Conservation (phyloP, 495 filamentous ascomycete species). For the Talaromyces nanjingensis region DNA sequence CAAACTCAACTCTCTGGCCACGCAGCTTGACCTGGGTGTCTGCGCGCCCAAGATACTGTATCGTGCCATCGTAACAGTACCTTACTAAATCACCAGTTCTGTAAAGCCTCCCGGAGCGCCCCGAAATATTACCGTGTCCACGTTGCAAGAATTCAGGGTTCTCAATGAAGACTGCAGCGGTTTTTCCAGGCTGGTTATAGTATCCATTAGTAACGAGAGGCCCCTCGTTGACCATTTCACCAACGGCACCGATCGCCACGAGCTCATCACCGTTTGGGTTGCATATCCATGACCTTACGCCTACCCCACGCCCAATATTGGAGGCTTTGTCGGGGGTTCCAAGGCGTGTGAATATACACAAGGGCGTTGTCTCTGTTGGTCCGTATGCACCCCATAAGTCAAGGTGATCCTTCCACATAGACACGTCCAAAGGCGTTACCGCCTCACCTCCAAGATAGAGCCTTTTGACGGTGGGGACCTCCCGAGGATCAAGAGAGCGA, state of each 20-base stretch:
- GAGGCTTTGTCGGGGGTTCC: constrained; percentile 8
- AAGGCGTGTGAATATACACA: constrained; percentile 13
- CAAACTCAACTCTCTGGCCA: constrained; percentile 23
- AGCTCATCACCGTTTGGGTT: constrained; percentile 22
- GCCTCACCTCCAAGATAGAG: constrained; percentile 21
- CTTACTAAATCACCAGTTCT: constrained; percentile 6
- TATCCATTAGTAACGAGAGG: constrained; percentile 20
- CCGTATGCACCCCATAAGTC: constrained; percentile 26
- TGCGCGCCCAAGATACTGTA: constrained; percentile 22
- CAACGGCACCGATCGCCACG: constrained; percentile 25
- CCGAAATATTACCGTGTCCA: constrained; percentile 20
- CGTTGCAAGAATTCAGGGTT: constrained; percentile 14
- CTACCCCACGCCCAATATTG: constrained; percentile 20
- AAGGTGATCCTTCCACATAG: constrained; percentile 16
- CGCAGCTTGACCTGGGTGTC: constrained; percentile 24
- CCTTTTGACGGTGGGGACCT: constrained; percentile 16
- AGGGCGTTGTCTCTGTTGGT: constrained; percentile 24
- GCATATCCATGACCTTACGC: constrained; percentile 24
- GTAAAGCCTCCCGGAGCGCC: constrained; percentile 14
- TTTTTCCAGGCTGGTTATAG: constrained; percentile 21
- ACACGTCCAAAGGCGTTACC: constrained; percentile 10
- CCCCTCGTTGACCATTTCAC: constrained; percentile 25
- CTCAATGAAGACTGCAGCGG: constrained; percentile 16
- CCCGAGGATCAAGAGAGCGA: constrained; percentile 14
- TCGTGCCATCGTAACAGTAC: constrained; percentile 20